Evolutionary conservation across 768 basidiomycete species (phyloP), one percentile per base, ranked within the genome.

Genomic region (Coprinellus aureogranulatus): DNA sequence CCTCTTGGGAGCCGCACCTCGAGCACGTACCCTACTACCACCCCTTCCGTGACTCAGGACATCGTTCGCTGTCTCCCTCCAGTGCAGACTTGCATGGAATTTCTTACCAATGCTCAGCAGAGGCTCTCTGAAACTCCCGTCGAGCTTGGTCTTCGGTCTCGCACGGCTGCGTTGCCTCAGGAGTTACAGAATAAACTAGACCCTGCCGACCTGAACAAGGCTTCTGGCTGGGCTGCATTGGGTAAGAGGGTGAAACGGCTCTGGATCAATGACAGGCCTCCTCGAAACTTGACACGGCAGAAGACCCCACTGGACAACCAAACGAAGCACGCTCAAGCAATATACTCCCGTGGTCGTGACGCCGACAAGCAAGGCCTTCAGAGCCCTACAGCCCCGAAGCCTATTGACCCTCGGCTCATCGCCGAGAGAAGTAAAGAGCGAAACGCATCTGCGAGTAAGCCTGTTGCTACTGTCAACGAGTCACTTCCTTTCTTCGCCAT

Each of bases 401-500:
- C n/a, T n/a, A n/a, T n/a, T n/a, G n/a, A n/a, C n/a, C n/a, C n/a
- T n/a, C n/a, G n/a, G n/a, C n/a, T n/a, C n/a, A n/a, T n/a, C n/a
- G n/a, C n/a, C n/a, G n/a, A n/a, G n/a, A n/a, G n/a, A n/a, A n/a
- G n/a, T n/a, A n/a, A n/a, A n/a, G n/a, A n/a, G n/a, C n/a, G n/a
- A n/a, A n/a, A n/a, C n/a, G n/a, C n/a, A n/a, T n/a, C n/a, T n/a
- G n/a, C n/a, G n/a, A n/a, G n/a, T n/a, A n/a, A 10, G 14, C 26
- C 37, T 39, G 37, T 18, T 39, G 9, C 37, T 9, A 18, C 50
- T 20, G 42, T 42, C 48, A 46, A 49, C 20, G 58, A 56, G 12
- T 40, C 65, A 22, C 59, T 82, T 61, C 70, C 77, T 9, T 81
- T 89, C 64, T 89, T 89, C 59, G 82, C 85, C 0, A 75, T 81